Conservation (phyloP, 2,329 filamentous ascomycete genomes). For the Knoxdaviesia proteae region DNA sequence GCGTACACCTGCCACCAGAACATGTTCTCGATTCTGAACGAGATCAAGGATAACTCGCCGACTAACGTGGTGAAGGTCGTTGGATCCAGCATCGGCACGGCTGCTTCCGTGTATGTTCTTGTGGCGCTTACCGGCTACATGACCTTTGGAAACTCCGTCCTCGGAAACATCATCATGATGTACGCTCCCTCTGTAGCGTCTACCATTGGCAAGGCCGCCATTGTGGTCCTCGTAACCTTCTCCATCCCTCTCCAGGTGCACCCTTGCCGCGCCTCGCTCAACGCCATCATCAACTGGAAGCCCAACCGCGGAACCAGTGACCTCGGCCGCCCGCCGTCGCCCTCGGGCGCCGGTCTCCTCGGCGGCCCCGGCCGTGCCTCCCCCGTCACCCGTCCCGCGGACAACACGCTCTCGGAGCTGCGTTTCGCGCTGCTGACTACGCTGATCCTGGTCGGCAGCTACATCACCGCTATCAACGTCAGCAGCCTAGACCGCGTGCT, state of each 20-base stretch:
- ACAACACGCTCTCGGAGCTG: conserved; percentile 36
- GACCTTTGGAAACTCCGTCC: conserved; percentile 76
- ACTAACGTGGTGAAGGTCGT: conserved; percentile 57
- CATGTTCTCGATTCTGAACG: conserved; percentile 97
- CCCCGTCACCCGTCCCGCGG: conserved; percentile 23
- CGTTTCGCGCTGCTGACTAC: conserved; percentile 84
- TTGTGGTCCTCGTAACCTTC: conserved; percentile 89
- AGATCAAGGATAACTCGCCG: conserved; percentile 71
- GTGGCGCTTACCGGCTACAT: conserved; percentile 92
- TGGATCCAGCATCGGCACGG: conserved; percentile 64
- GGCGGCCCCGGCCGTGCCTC: conserved; percentile 15
- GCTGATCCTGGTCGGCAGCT: conserved; percentile 62
- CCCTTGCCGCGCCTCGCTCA: conserved; percentile 83
- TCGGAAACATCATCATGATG: conserved; percentile 86
- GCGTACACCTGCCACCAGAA: conserved; percentile 99
- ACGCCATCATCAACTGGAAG: conserved; percentile 86
- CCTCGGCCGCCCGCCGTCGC: conserved; percentile 18
- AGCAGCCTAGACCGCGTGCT: conserved; percentile 76
- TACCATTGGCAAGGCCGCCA: conserved; percentile 84
- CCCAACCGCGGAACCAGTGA: conserved; percentile 25
- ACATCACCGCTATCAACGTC: conserved; percentile 78
- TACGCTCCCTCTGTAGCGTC: conserved; percentile 62
- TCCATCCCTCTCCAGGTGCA: conserved; percentile 91
- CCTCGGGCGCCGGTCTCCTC: conserved; percentile 20
- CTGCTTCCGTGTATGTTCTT: conserved; percentile 70